These are phyloP conservation scores for Dichotomopilus funicola DNA, from an alignment of 2,329 filamentous ascomycete genomes.

Conservation along the genomic window DNA sequence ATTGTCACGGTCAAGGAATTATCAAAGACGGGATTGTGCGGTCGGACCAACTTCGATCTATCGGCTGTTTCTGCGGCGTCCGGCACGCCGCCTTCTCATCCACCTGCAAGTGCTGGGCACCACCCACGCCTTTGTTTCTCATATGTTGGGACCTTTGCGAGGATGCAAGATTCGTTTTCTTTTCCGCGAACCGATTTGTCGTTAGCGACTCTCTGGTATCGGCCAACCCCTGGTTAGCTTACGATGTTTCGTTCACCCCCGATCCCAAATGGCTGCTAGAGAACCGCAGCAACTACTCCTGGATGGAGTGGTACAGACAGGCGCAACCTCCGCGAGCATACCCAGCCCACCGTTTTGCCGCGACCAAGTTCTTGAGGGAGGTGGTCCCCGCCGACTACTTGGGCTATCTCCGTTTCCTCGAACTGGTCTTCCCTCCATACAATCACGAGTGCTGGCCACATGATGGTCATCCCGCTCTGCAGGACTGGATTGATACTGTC, in stretches of 20 bases:
- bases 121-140: slow-evolving; percentile 14
- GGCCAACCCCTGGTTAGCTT: not conserved
- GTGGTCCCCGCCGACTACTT: slow-evolving; percentile 5
- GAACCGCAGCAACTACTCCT: not conserved
- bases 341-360: not conserved
- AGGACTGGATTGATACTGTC: slow-evolving; percentile 6
- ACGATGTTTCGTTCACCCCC: not conserved
- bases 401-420: not conserved
- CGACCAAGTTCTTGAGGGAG: slow-evolving; percentile 3
- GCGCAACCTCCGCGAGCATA: not conserved
- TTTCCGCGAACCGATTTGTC: slow-evolving; percentile 13
- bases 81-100: slow-evolving; percentile 14
- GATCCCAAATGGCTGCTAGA: not conserved
- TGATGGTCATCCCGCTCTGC: not conserved
- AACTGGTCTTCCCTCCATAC: slow-evolving; percentile 8
- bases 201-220: not conserved
- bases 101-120: slow-evolving; percentile 13
- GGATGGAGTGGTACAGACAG: not conserved
- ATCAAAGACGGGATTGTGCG: not conserved
- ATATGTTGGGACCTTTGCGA: slow-evolving; percentile 7
- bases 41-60: not conserved
- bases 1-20: not conserved
- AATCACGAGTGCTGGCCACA: not conserved
- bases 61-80: slow-evolving; percentile 12
- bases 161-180: slow-evolving; percentile 12